These are phyloP conservation scores for Candida sanyaensis DNA, from an alignment of 1,139 yeast species.

Conservation along the genomic window DNA sequence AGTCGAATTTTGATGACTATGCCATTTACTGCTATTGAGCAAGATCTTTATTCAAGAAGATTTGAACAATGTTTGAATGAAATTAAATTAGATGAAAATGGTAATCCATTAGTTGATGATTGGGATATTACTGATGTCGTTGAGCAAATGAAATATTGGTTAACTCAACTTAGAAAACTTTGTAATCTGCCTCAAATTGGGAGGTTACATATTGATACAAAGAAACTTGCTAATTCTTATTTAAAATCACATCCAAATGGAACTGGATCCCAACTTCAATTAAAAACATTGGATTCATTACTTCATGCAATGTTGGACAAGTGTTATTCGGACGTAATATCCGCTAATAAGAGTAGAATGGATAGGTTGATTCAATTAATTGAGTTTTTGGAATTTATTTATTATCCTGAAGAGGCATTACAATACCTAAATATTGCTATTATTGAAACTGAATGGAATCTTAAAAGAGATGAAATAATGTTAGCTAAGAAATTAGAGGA, in stretches of 20 bases:
- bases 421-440: conserved; percentile 41
- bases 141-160: conserved; percentile 61
- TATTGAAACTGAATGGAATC: conserved; percentile 32
- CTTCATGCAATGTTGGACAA: conserved; percentile 60
- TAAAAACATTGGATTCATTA: conserved; percentile 69
- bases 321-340: conserved; percentile 50
- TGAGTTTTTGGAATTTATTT: conserved; percentile 57
- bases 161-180: conserved; percentile 66
- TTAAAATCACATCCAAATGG: conserved; percentile 14
- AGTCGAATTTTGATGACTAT: conserved; percentile 64
- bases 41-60: conserved; percentile 72
- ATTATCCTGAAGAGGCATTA: conserved; percentile 53
- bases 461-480: conserved; percentile 22
- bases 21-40: conserved; percentile 80
- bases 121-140: conserved; percentile 53
- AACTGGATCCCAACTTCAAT: conserved; percentile 6
- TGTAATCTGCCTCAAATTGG: conserved; percentile 86
- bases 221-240: conserved; percentile 28
- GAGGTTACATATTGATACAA: conserved; percentile 28
- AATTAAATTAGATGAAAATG: conserved; percentile 60
- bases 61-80: conserved; percentile 62
- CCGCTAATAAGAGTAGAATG: conserved; percentile 50
- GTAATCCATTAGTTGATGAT: conserved; percentile 52
- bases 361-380: conserved; percentile 55
- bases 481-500: conserved; percentile 18